Base-by-base conservation (phyloP, 352 stramenopile species). In the Globisporangium apiculatum region DNA sequence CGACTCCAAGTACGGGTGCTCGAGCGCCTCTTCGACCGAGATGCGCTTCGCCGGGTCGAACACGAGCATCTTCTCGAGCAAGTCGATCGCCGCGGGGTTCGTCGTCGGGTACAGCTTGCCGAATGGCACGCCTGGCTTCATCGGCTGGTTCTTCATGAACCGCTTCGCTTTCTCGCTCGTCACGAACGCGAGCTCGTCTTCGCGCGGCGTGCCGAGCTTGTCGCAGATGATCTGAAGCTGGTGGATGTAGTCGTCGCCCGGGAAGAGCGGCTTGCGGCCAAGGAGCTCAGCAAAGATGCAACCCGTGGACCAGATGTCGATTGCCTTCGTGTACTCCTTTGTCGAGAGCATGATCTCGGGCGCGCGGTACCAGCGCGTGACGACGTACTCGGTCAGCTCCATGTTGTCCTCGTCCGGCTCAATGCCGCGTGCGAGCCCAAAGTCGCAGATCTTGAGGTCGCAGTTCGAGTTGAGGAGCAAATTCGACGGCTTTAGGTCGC, bases 241-340 rank as follows among this genome's bases (percentile, higher is more conserved):
- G 72, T 99, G 92, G 72, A 99, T 99, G 73, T 99, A 99, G 72
- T 99, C 96, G 55, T 99, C 93, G 1, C 91, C 91, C 6, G 89
- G 91, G 48, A 98, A 97, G n/a, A 98, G 75, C 48, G 89, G 87
- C 50, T 95, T 96, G 47, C 87, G 76, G 10, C 82, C 84, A 1
- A 98, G 73, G 38, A 98, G 63, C 65, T 98, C 91, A n/a, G 87
- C 90, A 51, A 98, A 96, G 66, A 98, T 98, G 72, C 93, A 98
- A 5, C 93, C 93, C 4, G 79, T 89, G 12, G 86, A 94, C 96
- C 95, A 99, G 62, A 99, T 85, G 69, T 99, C 96, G 65, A 99
- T 97, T 15, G 91, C 86, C 67, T 98, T 98, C 18, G 89, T 97
- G 73, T 99, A 99, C 61, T 98, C 87, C 62, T 86, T 91, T 3